These are phyloP conservation scores for Termitomyces sp. DNA, from an alignment of 768 basidiomycete genomes.

Conservation along the genomic window DNA sequence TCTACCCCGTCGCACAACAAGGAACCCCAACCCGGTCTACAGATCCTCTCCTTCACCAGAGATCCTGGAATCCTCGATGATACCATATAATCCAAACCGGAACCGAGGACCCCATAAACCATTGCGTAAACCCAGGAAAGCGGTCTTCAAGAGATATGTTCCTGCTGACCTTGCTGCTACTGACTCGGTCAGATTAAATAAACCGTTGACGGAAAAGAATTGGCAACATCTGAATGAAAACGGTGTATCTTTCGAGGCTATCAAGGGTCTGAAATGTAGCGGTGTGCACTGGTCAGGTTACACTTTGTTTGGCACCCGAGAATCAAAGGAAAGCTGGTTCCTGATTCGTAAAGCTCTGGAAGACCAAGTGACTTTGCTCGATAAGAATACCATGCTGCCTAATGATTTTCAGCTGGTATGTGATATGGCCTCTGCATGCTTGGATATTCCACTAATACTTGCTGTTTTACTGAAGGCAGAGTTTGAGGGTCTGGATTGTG, in stretches of 20 bases:
- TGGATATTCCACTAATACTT: neutral
- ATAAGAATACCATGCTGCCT: neutral
- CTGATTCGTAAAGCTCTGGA: neutral
- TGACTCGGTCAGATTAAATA: neutral
- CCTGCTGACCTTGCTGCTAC: neutral
- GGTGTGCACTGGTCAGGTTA: too few species aligned
- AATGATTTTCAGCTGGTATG: neutral
- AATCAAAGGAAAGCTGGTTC: neutral
- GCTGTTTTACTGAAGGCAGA: too few species aligned
- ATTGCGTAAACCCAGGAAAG: too few species aligned
- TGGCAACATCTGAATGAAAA: neutral
- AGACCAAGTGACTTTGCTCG: neutral
- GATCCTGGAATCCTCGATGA: neutral
- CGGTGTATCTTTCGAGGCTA: neutral
- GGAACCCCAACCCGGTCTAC: neutral
- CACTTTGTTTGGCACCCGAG: neutral
- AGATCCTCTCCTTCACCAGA: neutral
- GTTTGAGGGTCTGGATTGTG: too few species aligned
- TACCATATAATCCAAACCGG: neutral
- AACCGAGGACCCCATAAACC: neutral
- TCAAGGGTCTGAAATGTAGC: neutral
- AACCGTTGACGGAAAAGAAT: neutral
- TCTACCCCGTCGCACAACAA: neutral
- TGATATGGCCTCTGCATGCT: neutral
- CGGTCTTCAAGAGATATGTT: neutral